These are phyloP conservation scores for Aspergillus puulaauensis DNA, from an alignment of 2,329 filamentous ascomycete genomes.

Conservation along the genomic window DNA sequence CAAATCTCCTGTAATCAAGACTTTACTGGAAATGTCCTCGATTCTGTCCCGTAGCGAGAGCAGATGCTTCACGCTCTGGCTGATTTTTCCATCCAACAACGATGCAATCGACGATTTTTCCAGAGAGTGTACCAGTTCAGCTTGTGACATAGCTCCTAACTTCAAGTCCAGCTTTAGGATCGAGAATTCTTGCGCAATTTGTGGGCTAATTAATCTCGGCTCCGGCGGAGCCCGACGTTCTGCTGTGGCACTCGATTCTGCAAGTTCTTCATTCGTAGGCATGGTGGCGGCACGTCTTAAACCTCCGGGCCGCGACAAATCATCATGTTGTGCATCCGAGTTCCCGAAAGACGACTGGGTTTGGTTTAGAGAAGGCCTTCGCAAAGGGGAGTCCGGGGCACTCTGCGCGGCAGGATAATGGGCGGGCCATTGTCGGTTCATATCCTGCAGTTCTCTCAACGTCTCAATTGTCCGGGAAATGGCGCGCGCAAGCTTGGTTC, in stretches of 20 bases:
- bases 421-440: conserved; percentile 89
- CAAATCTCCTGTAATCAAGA: conserved; percentile 89
- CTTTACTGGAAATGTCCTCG: conserved; percentile 96
- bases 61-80: conserved; percentile 88
- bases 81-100: conserved; percentile 89
- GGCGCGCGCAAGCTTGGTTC: conserved; percentile 78
- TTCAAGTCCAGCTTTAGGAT: conserved; percentile 93
- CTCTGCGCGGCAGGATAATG: conserved; percentile 73
- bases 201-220: conserved; percentile 82
- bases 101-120: conserved; percentile 90
- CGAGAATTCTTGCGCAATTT: conserved; percentile 94
- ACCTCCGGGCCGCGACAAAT: conserved; percentile 49
- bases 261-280: conserved; percentile 57
- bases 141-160: conserved; percentile 79
- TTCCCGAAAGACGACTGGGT: conserved; percentile 36
- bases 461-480: conserved; percentile 85
- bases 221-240: conserved; percentile 63
- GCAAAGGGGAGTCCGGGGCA: conserved; percentile 26
- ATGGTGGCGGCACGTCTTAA: conserved; percentile 73
- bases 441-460: conserved; percentile 78
- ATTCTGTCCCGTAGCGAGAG: conserved; percentile 85
- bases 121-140: conserved; percentile 88
- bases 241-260: conserved; percentile 73
- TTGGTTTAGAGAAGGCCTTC: conserved; percentile 37
- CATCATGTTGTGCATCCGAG: conserved; percentile 22